Evolutionary conservation across 805 yeast genomes (phyloP), one percentile per base, ranked within the genome.

Genomic region (Babjeviella inositovora): DNA sequence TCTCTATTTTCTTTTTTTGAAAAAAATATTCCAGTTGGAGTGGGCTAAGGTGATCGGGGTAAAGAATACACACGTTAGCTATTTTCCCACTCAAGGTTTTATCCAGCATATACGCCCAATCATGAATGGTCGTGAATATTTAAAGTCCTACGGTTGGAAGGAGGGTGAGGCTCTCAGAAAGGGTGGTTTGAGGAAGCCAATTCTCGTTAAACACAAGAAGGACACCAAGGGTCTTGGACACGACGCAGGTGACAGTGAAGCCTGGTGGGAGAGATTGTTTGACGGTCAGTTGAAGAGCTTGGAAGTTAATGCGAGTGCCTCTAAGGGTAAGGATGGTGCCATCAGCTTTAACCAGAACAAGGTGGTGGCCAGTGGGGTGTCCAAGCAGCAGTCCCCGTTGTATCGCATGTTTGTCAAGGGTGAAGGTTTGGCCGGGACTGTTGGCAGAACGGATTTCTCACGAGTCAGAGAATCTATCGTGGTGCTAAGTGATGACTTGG

Each of bases 211-310:
- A 33, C 96, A 87, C 40, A 84, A 90, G 48, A 73, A 70, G 35
- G 95, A 87, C 40, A 72, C 70, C 28, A 84, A 82, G 41, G 98
- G 98, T 7, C 57, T 87, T 13, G 98, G 98, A 0, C 74, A 76
- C 40, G 71, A 67, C 13, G 51, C 57, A 22, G 61, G 63, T 13
- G 90, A 81, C 33, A 65, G 72, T 9, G 93, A 80, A 32, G 75
- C 81, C 21, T 87, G 98, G 98, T 87, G 98, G 98, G 98, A 87
- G 34, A 62, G 80, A 32, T 57, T 87, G 21, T 90, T 90, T 51
- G 96, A 87, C 46, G 95, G 95, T 2, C 95, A 84, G 33, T 58
- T 87, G 32, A 80, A 81, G 39, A 64, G 69, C 6, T 44, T 90
- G 23, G 82, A 79, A 28, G 80, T 81, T 6, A 44, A 32, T 11